Evolutionary conservation across 257 asterid species (phyloP).

Genomic region (Cynanchum wilfordii): DNA sequence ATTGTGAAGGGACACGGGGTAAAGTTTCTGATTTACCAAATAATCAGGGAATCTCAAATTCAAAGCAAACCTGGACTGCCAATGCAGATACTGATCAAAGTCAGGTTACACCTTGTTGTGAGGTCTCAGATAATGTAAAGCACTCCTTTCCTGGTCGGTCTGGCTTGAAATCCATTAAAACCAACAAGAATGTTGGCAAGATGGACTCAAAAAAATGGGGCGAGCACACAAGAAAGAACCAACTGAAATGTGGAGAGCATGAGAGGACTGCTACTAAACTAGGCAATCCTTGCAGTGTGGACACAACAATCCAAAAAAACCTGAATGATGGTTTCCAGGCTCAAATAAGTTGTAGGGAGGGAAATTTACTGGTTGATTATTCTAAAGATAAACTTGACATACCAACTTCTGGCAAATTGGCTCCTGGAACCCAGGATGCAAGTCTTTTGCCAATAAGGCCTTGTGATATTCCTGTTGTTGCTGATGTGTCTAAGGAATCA

Average conservation of each 20-base stretch:
- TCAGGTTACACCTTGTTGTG: conserved; percentile 24
- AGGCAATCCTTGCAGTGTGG: conserved; percentile 25
- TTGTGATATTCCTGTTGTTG: conserved; percentile 32
- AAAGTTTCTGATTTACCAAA: conserved; percentile 24
- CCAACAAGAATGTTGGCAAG: conserved; percentile 27
- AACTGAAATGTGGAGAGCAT: conserved; percentile 25
- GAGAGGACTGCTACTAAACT: conserved; percentile 24
- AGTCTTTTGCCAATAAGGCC: conserved; percentile 30
- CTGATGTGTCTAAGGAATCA: conserved; percentile 35
- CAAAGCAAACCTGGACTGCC: conserved; percentile 24
- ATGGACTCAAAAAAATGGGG: conserved; percentile 32
- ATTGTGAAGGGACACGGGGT: conserved; percentile 19
- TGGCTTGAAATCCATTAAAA: conserved; percentile 31
- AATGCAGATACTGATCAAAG: conserved; percentile 27
- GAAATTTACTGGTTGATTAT: conserved; percentile 38
- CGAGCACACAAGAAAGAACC: conserved; percentile 34
- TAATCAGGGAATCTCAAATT: conserved; percentile 30
- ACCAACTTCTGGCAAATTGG: conserved; percentile 30
- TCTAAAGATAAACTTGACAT: conserved; percentile 38
- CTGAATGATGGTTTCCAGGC: conserved; percentile 27
- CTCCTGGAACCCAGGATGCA: conserved; percentile 38
- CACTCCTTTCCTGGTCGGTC: conserved; percentile 26
- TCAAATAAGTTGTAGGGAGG: conserved; percentile 28
- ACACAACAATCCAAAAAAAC: conserved; percentile 18
- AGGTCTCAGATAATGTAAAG: conserved; percentile 23